Conservation (phyloP, 768 basidiomycete species). For the Hortiboletus flavorubellus region DNA sequence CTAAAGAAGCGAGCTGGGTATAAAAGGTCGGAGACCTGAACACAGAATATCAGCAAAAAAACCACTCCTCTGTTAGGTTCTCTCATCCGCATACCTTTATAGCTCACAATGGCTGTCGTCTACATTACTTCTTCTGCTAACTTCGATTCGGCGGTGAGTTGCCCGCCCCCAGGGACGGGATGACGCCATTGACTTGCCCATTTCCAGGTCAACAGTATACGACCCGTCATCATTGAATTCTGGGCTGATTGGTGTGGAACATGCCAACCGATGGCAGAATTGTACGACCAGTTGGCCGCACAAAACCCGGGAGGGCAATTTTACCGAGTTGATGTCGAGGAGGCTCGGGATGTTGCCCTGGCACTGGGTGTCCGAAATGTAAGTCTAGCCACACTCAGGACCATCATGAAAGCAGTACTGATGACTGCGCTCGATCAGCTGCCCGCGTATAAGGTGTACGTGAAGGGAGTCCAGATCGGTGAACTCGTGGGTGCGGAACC, state of each 20-base stretch:
- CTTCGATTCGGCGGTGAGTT: slow-evolving; percentile 23
- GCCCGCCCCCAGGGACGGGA: neutral
- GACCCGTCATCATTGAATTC: slow-evolving; percentile 30
- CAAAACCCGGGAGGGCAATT: slow-evolving; percentile 27
- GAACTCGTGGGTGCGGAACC: slow-evolving; percentile 29
- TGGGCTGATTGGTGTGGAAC: slow-evolving; percentile 32
- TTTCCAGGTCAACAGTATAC: slow-evolving; percentile 17
- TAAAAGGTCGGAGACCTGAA: slow-evolving; percentile 21
- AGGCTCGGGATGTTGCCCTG: slow-evolving; percentile 23
- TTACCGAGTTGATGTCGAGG: slow-evolving; percentile 32
- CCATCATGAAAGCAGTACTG: slow-evolving; percentile 15
- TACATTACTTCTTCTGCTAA: slow-evolving; percentile 27
- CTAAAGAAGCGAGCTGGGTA: slow-evolving; percentile 24
- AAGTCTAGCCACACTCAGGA: slow-evolving; percentile 1
- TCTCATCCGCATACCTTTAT: slow-evolving; percentile 12
- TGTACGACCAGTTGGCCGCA: slow-evolving; percentile 25
- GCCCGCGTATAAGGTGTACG: slow-evolving; percentile 30
- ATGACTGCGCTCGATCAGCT: slow-evolving; percentile 18
- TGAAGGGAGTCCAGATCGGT: slow-evolving; percentile 30
- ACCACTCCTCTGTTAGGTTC: slow-evolving; percentile 7
- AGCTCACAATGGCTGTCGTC: slow-evolving; percentile 21
- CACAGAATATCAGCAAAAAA: slow-evolving; percentile 16
- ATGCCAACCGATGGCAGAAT: slow-evolving; percentile 19
- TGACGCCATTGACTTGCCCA: slow-evolving; percentile 5
- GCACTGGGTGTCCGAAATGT: slow-evolving; percentile 26